Base-by-base conservation (phyloP, 148 eudicot genomes). In the Persicaria tinctoria region DNA sequence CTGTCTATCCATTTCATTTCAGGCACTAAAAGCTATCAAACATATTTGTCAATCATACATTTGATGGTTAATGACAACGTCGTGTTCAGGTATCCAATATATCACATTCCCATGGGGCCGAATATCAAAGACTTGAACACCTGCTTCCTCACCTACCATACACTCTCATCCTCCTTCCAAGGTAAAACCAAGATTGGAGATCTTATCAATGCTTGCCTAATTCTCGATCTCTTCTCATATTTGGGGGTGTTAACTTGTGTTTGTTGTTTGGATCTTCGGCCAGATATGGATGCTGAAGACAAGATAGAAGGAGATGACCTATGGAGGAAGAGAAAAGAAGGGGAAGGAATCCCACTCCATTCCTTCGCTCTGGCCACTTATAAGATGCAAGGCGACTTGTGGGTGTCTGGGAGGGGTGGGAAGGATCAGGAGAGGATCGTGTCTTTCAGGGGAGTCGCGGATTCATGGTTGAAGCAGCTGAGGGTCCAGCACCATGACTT, bases 401-500 rank as follows among this genome's bases (percentile, higher is more conserved):
- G 97, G 97, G 80, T 80, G 49, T 87, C 93, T 3, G 86, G 87
- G 55, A 82, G 75, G 76, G 79, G 74, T 27, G 91, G 97, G 0
- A 74, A 79, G 79, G 98, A 93, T 83, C 89, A 86, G n/a, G 95
- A 91, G 71, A 83, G 85, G 72, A 74, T 90, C 83, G 82, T 73
- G 72, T 88, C 98, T 18, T 88, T 91, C 6, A 78, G 80, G 68
- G 88, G 95, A 72, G 97, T 90, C 20, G 97, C 97, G 0, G 95
- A 94, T 86, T 94, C 98, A 3, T 94, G 98, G 98, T 85, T 94
- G 51, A 94, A 92, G 86, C 97, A 94, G 76, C 76, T 94, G 17
- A 74, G 86, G 79, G 98, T 91, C 82, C 89, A 91, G 72, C 98
- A 94, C 80, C 98, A 90, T 78, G 98, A 94, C 82, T 94, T 94